These are phyloP conservation scores for Taiozyma sp. DNA, from an alignment of 1,139 yeast genomes.

Conservation along the genomic window DNA sequence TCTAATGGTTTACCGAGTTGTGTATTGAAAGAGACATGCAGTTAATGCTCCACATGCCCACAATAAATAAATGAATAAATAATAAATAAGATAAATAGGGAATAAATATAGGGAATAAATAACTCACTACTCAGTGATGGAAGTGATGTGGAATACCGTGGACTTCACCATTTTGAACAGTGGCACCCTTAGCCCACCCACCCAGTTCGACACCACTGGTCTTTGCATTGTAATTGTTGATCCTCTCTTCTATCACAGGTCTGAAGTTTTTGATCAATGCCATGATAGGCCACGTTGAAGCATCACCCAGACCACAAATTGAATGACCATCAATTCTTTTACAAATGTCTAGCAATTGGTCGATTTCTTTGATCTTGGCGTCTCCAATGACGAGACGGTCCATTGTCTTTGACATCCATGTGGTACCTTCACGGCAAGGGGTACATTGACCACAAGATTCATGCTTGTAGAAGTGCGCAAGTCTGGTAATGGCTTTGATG, in stretches of 20 bases:
- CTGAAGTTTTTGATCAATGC: conserved; percentile 80
- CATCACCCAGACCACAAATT: conserved; percentile 88
- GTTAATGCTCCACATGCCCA: neutral
- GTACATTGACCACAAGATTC: conserved; percentile 95
- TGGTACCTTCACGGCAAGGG: conserved; percentile 92
- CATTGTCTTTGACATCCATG: conserved; percentile 82
- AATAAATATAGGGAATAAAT: conserved; percentile 3
- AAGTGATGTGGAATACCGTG: conserved; percentile 48
- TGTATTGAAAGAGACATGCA: neutral
- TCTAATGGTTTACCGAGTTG: neutral
- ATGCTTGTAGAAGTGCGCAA: conserved; percentile 78
- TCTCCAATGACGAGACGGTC: conserved; percentile 74
- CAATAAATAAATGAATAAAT: neutral
- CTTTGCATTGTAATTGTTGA: conserved; percentile 47
- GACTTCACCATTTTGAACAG: conserved; percentile 61
- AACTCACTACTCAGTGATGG: conserved; percentile 15
- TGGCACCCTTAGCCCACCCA: conserved; percentile 72
- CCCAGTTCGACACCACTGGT: conserved; percentile 47
- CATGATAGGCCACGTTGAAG: conserved; percentile 92
- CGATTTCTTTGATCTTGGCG: conserved; percentile 76
- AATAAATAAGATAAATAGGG: conserved; percentile 5
- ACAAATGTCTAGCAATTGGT: conserved; percentile 74
- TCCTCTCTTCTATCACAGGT: conserved; percentile 75
- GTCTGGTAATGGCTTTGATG: conserved; percentile 79
- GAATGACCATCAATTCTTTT: conserved; percentile 89